Base-by-base conservation (phyloP, 768 basidiomycete genomes). In the Rhizopogon roseolus region DNA sequence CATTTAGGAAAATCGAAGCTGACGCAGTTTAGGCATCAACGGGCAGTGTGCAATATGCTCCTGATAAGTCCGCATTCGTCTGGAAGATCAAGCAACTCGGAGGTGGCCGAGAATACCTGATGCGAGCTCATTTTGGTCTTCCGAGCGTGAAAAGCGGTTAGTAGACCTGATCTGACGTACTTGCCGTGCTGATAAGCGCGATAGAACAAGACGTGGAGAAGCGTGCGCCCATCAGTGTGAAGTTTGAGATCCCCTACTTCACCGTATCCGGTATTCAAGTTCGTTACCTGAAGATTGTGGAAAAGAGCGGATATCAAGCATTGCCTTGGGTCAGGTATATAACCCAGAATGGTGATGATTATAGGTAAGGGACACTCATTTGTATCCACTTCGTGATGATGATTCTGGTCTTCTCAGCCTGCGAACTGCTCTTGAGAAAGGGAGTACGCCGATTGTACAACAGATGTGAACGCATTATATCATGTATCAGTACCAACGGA, bases 31-130 rank as follows among this genome's bases (percentile, higher is more conserved):
- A 97, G 94, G 92, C 96, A 19, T 88, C 94, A 14, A 95, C 93
- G 11, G 97, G 97, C 3, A 89, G 85, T 22, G 97, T 98, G 3
- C 93, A 97, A 58, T 98, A 99, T 65, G 94, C 90, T 1, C 97
- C 96, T 0, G 97, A 99, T 68, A 98, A 98, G 70, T 93, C 93
- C 16, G 93, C 94, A 2, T 98, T 98, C 64, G 91, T 98, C 1
- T 98, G 97, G 97, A 98, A 98, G 73, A 98, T 99, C 71, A 98
- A 98, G 69, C 93, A 96, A 67, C 81, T 99, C 0, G 95, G 92
- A 5, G 97, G 97, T 5, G 92, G 92, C 37, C 84, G 93, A 38
- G 97, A 99, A 67, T 98, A 95, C 73, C 79, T 98, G 52, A 98
- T 98, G 96, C 81, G 97, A 10, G 97, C 97, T 0, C 97, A 98